Percentiles rank a stretch among this genome's conserved stretches.
Conservation (phyloP, 2,329 filamentous ascomycete genomes). For the Plectosphaerella cucumerina region DNA sequence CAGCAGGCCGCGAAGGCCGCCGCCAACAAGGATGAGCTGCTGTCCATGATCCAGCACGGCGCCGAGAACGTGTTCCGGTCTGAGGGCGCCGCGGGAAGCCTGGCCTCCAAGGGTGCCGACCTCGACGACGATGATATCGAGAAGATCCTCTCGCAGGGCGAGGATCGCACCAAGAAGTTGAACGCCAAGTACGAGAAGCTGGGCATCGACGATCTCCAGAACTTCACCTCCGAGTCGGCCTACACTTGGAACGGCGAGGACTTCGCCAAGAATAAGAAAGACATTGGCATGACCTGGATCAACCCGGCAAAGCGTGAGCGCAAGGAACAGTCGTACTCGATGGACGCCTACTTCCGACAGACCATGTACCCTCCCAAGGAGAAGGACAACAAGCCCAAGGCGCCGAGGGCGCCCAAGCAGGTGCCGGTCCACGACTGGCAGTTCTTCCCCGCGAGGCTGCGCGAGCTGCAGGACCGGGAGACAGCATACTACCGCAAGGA, state of each 20-base stretch:
- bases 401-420: slow-evolving; percentile 93
- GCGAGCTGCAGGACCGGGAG: slow-evolving; percentile 91
- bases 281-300: slow-evolving; percentile 93
- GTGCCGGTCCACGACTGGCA: slow-evolving; percentile 92
- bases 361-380: slow-evolving; percentile 75
- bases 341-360: slow-evolving; percentile 97
- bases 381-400: slow-evolving; percentile 89
- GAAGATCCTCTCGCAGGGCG: slow-evolving; percentile 77
- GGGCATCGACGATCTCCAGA: slow-evolving; percentile 93
- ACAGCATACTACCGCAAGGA: slow-evolving; percentile 95
- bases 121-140: slow-evolving; percentile 90
- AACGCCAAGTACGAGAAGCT: slow-evolving; percentile 96
- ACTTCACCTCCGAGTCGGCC: slow-evolving; percentile 94
- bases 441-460: slow-evolving; percentile 82
- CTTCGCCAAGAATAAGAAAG: slow-evolving; percentile 87
- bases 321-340: slow-evolving; percentile 96
- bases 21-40: slow-evolving; percentile 90
- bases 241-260: slow-evolving; percentile 99
- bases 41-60: slow-evolving; percentile 98
- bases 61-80: slow-evolving; percentile 89
- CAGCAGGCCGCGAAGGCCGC: slow-evolving; percentile 88
- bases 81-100: slow-evolving; percentile 59
- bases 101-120: slow-evolving; percentile 56
- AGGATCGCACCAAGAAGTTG: slow-evolving; percentile 82
- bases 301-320: slow-evolving; percentile 97